Conservation (phyloP, 164 flowering plant genomes). For the Aristolochia fimbriata region DNA sequence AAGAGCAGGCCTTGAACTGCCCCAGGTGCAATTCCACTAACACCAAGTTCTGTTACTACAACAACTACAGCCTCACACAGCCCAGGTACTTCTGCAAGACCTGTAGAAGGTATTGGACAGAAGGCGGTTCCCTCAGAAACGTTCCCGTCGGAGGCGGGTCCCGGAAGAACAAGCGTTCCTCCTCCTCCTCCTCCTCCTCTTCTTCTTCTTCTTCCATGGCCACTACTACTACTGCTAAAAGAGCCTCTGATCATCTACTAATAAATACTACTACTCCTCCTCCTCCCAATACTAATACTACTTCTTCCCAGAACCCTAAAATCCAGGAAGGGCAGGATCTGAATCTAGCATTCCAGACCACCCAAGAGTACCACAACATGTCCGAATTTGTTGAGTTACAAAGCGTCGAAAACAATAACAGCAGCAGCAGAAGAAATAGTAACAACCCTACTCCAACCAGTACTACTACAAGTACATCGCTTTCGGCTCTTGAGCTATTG, state of each 20-base stretch:
- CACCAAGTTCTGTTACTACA: slow-evolving; percentile 95
- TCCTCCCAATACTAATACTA: slow-evolving; percentile 18
- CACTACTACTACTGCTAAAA: slow-evolving; percentile 26
- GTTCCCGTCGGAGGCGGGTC: slow-evolving; percentile 98
- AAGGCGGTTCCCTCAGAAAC: slow-evolving; percentile 87
- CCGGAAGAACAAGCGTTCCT: slow-evolving; percentile 70
- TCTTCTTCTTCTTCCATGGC: not conserved
- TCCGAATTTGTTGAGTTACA: slow-evolving; percentile 27
- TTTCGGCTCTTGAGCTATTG: slow-evolving; percentile 46
- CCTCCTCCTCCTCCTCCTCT: slow-evolving; percentile 29
- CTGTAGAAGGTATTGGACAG: slow-evolving; percentile 95
- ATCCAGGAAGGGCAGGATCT: slow-evolving; percentile 59
- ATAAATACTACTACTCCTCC: slow-evolving; percentile 17
- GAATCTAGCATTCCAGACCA: slow-evolving; percentile 49
- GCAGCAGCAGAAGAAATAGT: slow-evolving; percentile 4
- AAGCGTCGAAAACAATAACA: slow-evolving; percentile 13
- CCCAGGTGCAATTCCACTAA: slow-evolving; percentile 94
- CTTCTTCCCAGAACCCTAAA: slow-evolving; percentile 46
- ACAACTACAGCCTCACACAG: slow-evolving; percentile 95
- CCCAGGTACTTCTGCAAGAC: slow-evolving; percentile 95
- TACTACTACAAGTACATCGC: slow-evolving; percentile 16
- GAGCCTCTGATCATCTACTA: slow-evolving; percentile 24
- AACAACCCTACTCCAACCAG: slow-evolving; percentile 17
- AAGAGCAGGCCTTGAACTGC: slow-evolving; percentile 71
- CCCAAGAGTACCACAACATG: slow-evolving; percentile 23